These are phyloP conservation scores for Fusarium nygamai DNA, from an alignment of 2,329 filamentous ascomycete genomes.

Conservation along the genomic window DNA sequence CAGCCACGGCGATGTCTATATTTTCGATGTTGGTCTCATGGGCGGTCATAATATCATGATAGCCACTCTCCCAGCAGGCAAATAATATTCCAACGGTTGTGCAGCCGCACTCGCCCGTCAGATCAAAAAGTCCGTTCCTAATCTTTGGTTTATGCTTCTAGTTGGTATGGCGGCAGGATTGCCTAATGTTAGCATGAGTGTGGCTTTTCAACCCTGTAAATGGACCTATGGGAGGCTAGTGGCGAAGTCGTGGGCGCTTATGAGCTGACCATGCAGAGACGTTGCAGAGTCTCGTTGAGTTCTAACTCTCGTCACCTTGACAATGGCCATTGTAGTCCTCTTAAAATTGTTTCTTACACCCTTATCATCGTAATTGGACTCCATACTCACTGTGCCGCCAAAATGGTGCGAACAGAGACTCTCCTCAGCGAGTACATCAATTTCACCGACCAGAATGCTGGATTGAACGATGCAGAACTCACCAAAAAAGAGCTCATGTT, in stretches of 20 bases:
- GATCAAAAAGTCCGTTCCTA: no score
- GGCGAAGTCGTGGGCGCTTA: background rate
- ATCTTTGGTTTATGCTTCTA: no score
- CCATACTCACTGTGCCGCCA: background rate
- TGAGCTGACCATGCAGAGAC: background rate
- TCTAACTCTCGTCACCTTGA: background rate
- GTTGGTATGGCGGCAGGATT: no score
- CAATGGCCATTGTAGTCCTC: background rate
- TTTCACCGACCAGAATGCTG: background rate
- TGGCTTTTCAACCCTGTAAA: background rate
- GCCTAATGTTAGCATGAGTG: background rate
- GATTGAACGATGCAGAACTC: background rate
- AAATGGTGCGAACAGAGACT: background rate
- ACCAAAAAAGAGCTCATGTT: background rate
- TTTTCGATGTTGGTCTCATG: no score
- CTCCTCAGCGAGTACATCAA: conserved; percentile 5
- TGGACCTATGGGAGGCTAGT: background rate
- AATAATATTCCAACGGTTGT: no score
- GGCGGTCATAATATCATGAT: no score
- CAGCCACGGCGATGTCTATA: no score
- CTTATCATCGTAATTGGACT: rapidly evolving
- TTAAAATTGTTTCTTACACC: rapidly evolving
- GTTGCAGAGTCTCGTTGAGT: background rate
- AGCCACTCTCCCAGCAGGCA: no score
- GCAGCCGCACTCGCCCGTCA: no score